Conservation (phyloP, 441 rosid species). For the Erodium texanum region DNA sequence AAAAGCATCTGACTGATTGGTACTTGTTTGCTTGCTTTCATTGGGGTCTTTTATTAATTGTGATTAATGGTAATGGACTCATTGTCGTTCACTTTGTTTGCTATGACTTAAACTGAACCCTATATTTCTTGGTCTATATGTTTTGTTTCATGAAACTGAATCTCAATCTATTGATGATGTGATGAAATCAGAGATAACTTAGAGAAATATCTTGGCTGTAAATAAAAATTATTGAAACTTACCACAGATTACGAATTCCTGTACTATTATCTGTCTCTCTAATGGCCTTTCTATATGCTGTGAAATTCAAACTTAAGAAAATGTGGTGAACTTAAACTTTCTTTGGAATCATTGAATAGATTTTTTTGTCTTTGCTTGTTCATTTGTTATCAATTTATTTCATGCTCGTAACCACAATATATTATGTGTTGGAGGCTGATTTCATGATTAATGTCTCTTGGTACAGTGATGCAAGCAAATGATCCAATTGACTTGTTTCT, state of each 20-base stretch:
- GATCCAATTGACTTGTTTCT: slow-evolving; percentile 72
- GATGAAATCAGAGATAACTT: not conserved
- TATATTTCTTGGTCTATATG: not conserved
- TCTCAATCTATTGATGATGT: not conserved
- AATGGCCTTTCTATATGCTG: not conserved
- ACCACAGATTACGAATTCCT: not conserved
- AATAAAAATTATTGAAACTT: not conserved
- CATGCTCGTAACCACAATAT: slow-evolving; percentile 6
- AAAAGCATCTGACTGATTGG: not conserved
- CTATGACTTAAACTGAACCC: not conserved
- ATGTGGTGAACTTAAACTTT: not conserved
- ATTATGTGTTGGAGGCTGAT: not conserved
- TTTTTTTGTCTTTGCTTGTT: not conserved
- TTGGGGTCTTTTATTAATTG: not conserved
- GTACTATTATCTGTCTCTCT: not conserved
- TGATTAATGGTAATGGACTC: not conserved
- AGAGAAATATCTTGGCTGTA: not conserved
- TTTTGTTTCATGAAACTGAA: not conserved
- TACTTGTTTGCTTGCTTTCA: not conserved
- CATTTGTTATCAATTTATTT: not conserved
- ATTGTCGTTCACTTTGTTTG: not conserved
- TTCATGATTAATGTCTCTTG: slow-evolving; percentile 14
- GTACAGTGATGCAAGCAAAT: slow-evolving; percentile 63
- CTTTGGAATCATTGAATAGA: not conserved
- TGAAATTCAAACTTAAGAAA: not conserved